phyloP scores from a whole-genome alignment of 768 basidiomycete genomes.

The Pleurotus eryngii region DNA sequence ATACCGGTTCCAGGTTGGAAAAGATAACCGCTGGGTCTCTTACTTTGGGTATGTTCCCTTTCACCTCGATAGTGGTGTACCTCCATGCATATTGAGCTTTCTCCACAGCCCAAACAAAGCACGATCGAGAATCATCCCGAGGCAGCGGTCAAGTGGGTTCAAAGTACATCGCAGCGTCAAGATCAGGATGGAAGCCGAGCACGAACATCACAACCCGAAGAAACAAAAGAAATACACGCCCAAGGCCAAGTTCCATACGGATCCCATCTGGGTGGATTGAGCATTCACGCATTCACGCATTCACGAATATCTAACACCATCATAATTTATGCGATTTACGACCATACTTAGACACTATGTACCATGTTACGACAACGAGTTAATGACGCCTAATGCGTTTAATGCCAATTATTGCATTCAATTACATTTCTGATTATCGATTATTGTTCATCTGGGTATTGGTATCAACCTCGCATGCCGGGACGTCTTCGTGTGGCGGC shows the following conservation, averaged over 20 bases:
- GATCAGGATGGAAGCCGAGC: constrained; percentile 50
- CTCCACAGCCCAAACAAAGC: constrained; percentile 26
- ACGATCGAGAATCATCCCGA: constrained; percentile 34
- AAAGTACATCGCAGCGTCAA: constrained; percentile 52
- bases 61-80: no score
- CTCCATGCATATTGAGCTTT: no score
- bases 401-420: not conserved
- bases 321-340: not conserved
- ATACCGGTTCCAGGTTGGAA: constrained; percentile 32
- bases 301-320: not conserved
- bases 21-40: constrained; percentile 33
- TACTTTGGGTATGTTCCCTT: constrained; percentile 27
- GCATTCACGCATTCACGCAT: not conserved
- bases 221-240: constrained; percentile 21
- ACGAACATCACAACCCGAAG: constrained; percentile 24
- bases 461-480: not conserved
- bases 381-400: not conserved
- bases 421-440: not conserved
- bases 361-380: no score
- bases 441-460: not conserved
- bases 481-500: not conserved
- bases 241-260: constrained; percentile 23
- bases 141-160: constrained; percentile 33
- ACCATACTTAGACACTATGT: not conserved
- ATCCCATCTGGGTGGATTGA: constrained; percentile 35